A percentile compares a stretch with the other conserved stretches of the same genome.
These are phyloP conservation scores for Knufia fluminis DNA, from an alignment of 2,329 filamentous ascomycete genomes.

Conservation along the genomic window DNA sequence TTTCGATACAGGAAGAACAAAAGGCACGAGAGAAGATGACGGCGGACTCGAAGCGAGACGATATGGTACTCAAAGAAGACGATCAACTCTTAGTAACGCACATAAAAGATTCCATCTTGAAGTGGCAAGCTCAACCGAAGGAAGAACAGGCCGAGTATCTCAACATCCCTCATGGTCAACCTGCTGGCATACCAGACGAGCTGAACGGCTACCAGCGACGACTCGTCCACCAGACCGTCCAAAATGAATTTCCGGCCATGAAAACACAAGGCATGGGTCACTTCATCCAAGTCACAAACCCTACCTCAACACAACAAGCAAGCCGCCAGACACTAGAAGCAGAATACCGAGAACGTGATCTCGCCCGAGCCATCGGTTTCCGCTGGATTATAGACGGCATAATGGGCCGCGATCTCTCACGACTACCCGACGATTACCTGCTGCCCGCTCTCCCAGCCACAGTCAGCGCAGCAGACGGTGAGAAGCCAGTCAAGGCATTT, in stretches of 20 bases:
- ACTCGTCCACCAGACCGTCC: slow-evolving; percentile 57
- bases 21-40: slow-evolving; percentile 37
- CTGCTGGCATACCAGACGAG: slow-evolving; percentile 20
- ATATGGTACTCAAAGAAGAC: slow-evolving; percentile 47
- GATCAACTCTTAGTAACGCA: slow-evolving; percentile 40
- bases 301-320: slow-evolving; percentile 28
- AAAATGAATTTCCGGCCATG: slow-evolving; percentile 45
- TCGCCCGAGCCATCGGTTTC: slow-evolving; percentile 33
- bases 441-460: slow-evolving; percentile 19
- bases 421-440: slow-evolving; percentile 29
- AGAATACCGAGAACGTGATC: slow-evolving; percentile 23
- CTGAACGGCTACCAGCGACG: slow-evolving; percentile 54
- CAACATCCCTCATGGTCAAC: slow-evolving; percentile 33
- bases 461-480: slow-evolving; percentile 11
- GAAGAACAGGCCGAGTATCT: slow-evolving; percentile 31
- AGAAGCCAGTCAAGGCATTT: slow-evolving; percentile 22
- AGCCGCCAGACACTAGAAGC: slow-evolving; percentile 25
- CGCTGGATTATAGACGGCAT: slow-evolving; percentile 41
- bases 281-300: slow-evolving; percentile 35
- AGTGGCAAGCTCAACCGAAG: slow-evolving; percentile 35
- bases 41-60: slow-evolving; percentile 30
- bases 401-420: slow-evolving; percentile 32
- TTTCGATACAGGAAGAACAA: slow-evolving; percentile 51
- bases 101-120: slow-evolving; percentile 30
- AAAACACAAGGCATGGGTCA: slow-evolving; percentile 30